Base-by-base conservation (phyloP, 2,329 filamentous ascomycete species). In the Xylariomycetidae sp. region DNA sequence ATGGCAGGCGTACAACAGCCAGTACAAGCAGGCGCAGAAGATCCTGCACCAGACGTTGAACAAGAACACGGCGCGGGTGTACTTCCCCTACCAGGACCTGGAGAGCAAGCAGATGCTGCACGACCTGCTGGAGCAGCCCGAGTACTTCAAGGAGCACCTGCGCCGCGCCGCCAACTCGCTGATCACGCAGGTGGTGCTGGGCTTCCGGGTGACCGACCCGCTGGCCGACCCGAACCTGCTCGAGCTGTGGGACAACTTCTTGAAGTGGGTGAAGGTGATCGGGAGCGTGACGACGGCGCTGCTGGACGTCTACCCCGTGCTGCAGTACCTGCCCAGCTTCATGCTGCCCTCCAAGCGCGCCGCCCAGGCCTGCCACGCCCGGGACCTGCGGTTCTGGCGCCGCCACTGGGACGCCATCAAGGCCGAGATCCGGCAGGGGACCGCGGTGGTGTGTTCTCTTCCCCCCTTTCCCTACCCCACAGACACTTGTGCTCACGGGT, bases 81-180 rank as follows among this genome's bases (percentile, higher is more conserved):
- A 76, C 35, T 57, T 74, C 1, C 62, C 67, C 1, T 76, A 75
- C 39, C 72, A 76, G 38, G 61, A 67, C 25, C 57, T 76, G 2
- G 72, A 77, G 45, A 72, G 65, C 47, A 69, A 67, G 43, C 61
- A 66, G 23, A 70, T 77, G 69, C 50, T 74, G 12, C 52, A 32
- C 20, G 64, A 65, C 3, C 47, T 77, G 10, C 42, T 75, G 3
- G 57, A 65, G 0, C 34, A 49, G 3, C 70, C 69, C 0, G 40
- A 59, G 0, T 32, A 56, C 2, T 68, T 67, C 24, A 31, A 61
- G 4, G 45, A 65, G 4, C 63, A 70, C 31, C 55, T 72, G 10
- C 46, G 64, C 4, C 57, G 68, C 10, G 74, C 67, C 39, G 60
- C 64, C 1, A 64, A 61, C 18, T 65, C 68, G 2, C 39, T 73